Conservation (phyloP, 441 rosid species). For the Sinapis alba region DNA sequence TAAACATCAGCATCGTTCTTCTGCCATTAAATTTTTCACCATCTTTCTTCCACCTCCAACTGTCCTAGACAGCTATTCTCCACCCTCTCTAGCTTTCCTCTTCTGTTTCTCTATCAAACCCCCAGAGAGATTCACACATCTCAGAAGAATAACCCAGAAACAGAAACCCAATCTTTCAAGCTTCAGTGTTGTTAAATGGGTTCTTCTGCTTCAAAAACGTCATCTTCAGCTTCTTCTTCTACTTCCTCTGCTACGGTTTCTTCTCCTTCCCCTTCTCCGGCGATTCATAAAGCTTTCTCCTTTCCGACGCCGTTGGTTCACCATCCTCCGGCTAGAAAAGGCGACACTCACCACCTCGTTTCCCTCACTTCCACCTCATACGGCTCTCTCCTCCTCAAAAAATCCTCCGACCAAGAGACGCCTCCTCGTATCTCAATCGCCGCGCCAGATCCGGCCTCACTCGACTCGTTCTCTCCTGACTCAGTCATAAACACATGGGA, state of each 20-base stretch:
- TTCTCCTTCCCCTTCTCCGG: slow-evolving; percentile 36
- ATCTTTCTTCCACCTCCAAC: slow-evolving; percentile 44
- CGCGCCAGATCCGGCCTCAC: slow-evolving; percentile 34
- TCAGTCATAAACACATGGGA: slow-evolving; percentile 96
- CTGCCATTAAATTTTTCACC: slow-evolving; percentile 37
- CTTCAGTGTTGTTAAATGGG: slow-evolving; percentile 50
- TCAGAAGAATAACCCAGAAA: slow-evolving; percentile 8
- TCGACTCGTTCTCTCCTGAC: slow-evolving; percentile 59
- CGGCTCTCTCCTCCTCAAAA: slow-evolving; percentile 68
- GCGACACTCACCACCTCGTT: slow-evolving; percentile 89
- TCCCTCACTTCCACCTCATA: slow-evolving; percentile 82
- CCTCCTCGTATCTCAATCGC: slow-evolving; percentile 28
- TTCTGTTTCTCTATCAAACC: slow-evolving; percentile 24
- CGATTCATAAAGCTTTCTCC: slow-evolving; percentile 59
- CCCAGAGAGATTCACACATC: not conserved
- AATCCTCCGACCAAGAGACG: slow-evolving; percentile 35
- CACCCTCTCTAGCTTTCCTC: slow-evolving; percentile 42
- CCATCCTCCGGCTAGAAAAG: slow-evolving; percentile 80
- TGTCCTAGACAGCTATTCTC: slow-evolving; percentile 52
- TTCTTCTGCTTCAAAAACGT: slow-evolving; percentile 71
- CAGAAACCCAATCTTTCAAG: slow-evolving; percentile 18
- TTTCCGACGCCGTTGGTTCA: slow-evolving; percentile 77
- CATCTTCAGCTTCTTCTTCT: slow-evolving; percentile 43
- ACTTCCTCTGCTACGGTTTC: slow-evolving; percentile 36
- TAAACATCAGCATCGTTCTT: slow-evolving; percentile 36